Percentiles rank a stretch among this genome's conserved stretches.
Conservation (phyloP, 495 filamentous ascomycete genomes). For the Penicillium paradoxum region DNA sequence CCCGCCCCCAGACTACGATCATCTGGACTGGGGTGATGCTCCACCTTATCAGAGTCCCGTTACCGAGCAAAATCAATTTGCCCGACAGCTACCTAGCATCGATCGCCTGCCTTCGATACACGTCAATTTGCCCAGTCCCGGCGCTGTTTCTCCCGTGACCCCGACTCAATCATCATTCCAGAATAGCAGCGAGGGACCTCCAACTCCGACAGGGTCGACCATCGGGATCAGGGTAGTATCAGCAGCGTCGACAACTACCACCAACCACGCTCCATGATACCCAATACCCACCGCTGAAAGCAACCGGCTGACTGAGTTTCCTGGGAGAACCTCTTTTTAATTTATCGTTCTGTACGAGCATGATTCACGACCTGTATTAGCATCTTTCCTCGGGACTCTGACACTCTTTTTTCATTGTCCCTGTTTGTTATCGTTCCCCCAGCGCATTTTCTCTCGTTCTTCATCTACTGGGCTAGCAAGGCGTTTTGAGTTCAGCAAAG, state of each 20-base stretch:
- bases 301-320: background rate
- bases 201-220: constrained; percentile 6
- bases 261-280: background rate
- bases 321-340: background rate
- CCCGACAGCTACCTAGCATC: constrained; percentile 20
- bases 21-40: constrained; percentile 47
- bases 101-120: constrained; percentile 37
- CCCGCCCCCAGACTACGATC: constrained; percentile 42
- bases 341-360: background rate
- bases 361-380: constrained; percentile 13
- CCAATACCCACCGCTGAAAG: background rate
- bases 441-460: background rate
- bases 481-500: constrained; percentile 1
- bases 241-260: background rate
- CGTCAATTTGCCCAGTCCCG: constrained; percentile 35
- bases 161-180: constrained; percentile 17
- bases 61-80: constrained; percentile 11
- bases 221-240: background rate
- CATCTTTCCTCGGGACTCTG: background rate
- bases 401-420: background rate
- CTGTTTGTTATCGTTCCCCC: background rate
- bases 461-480: constrained; percentile 2
- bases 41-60: constrained; percentile 40
- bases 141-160: constrained; percentile 27
- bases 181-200: constrained; percentile 1